Base-by-base conservation (phyloP, 345 rosid genomes). In the Lepidium didymum region DNA sequence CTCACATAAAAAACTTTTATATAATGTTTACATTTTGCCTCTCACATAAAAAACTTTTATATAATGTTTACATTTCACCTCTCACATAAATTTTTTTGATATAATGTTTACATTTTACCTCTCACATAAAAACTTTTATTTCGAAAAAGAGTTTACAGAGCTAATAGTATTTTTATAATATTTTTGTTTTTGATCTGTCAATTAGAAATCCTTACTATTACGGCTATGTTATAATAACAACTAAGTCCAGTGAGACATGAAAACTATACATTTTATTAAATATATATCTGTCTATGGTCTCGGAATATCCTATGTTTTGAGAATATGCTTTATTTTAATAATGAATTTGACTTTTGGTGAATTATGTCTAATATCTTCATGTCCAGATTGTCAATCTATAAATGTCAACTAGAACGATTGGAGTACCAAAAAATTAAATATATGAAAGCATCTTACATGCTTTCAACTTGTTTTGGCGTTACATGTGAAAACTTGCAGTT, bases 251-350 rank as follows among this genome's bases (percentile, higher is more conserved):
- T 38, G 31, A 33, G 44, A 33, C 53, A 40, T 12, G 15, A 47
- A 38, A 27, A 8, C 59, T 58, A 9, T n/a, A 37, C 11, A 49
- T 15, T 27, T 8, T 15, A 59, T 0, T 35, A 25, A 29, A 6
- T 37, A 36, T 45, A 36, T 14, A 21, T 21, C 35, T 38, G 53
- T 65, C 1, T 15, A 40, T 56, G 53, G 29, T 64, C 65, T 64
- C 12, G 21, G 77, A 66, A 65, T 64, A 73, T 73, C 50, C 64
- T 27, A 43, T 36, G 70, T 37, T 56, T 29, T 12, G 9, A 8
- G 76, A 57, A 73, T 73, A 64, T 73, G 77, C 67, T 49, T 31
- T 37, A 35, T 31, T 64, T 45, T 38, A 45, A 56, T 65, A 72
- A 9, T 56, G 13, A 7, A 41, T 50, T 65, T 65, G 72, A 65